Conservation (phyloP, 2,329 filamentous ascomycete species). For the Pseudocercospora eumusae region DNA sequence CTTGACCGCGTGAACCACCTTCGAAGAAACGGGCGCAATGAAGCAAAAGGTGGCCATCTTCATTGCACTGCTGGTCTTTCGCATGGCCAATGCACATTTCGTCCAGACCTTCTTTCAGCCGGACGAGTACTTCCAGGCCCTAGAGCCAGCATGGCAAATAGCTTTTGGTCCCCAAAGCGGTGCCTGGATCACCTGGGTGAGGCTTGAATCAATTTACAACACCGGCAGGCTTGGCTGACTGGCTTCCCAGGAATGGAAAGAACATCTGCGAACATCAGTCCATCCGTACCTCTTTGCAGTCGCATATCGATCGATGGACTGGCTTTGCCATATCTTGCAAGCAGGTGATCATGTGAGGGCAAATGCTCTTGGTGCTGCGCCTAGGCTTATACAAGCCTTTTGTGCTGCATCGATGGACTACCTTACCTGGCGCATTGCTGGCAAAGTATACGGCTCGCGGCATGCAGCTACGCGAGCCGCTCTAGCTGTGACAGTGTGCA, state of each 20-base stretch:
- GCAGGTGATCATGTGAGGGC: slow-evolving; percentile 60
- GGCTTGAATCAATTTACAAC: neutral
- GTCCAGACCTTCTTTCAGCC: slow-evolving; percentile 94
- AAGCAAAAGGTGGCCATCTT: slow-evolving; percentile 26
- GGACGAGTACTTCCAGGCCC: slow-evolving; percentile 93
- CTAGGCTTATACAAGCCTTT: slow-evolving; percentile 73
- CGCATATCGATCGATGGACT: slow-evolving; percentile 66
- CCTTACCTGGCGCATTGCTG: slow-evolving; percentile 82
- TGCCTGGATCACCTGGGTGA: slow-evolving; percentile 95
- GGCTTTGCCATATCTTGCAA: slow-evolving; percentile 57
- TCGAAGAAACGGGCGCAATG: neutral
- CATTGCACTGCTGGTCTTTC: slow-evolving; percentile 61
- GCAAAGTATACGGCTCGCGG: slow-evolving; percentile 67
- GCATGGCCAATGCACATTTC: slow-evolving; percentile 75
- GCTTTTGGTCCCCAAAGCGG: slow-evolving; percentile 76
- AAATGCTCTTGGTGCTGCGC: slow-evolving; percentile 68
- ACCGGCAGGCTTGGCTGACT: slow-evolving; percentile 15
- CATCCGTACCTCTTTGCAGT: slow-evolving; percentile 85
- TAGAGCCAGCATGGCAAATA: slow-evolving; percentile 90
- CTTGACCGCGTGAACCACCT: neutral
- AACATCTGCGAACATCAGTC: slow-evolving; percentile 83
- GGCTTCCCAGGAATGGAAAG: slow-evolving; percentile 76
- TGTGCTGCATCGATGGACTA: slow-evolving; percentile 79
- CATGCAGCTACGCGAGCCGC: slow-evolving; percentile 67
- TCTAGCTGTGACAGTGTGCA: slow-evolving; percentile 69